phyloP scores from a whole-genome alignment of 2,329 filamentous ascomycete species.

The Helotiales sp. region DNA sequence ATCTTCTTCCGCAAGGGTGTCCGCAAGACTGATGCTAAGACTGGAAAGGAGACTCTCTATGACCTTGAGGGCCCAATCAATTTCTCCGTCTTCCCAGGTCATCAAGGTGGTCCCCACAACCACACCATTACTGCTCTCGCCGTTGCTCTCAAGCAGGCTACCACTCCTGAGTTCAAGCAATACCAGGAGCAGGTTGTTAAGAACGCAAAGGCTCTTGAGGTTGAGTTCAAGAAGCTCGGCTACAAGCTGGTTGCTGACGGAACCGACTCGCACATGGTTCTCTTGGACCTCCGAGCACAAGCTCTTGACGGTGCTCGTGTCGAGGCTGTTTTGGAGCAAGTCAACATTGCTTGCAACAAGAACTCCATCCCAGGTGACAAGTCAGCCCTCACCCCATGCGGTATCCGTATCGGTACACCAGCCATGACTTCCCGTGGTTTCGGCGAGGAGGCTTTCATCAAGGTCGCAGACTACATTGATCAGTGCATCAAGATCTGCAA shows the following conservation, averaged over 20 bases:
- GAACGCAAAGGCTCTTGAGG: conserved; percentile 91
- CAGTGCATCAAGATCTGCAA: conserved; percentile 87
- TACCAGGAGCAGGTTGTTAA: conserved; percentile 93
- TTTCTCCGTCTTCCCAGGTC: conserved; percentile 97
- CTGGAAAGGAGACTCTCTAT: conserved; percentile 86
- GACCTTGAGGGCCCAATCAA: conserved; percentile 97
- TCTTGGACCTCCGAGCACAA: conserved; percentile 89
- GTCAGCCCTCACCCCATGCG: conserved; percentile 90
- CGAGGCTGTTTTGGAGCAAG: conserved; percentile 94
- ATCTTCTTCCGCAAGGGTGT: conserved; percentile 99
- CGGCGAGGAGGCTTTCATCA: conserved; percentile 88
- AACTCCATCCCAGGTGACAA: conserved; percentile 98
- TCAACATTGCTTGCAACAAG: conserved; percentile 99
- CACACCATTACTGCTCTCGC: conserved; percentile 98
- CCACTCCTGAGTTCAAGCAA: conserved; percentile 85
- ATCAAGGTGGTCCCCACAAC: conserved; percentile 98
- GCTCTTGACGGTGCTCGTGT: conserved; percentile 91
- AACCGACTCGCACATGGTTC: conserved; percentile 97
- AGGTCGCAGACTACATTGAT: conserved; percentile 89
- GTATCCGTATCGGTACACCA: conserved; percentile 94
- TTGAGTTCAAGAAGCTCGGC: conserved; percentile 81
- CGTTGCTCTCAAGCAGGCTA: conserved; percentile 93
- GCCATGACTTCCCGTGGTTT: conserved; percentile 98
- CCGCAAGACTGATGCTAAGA: conserved; percentile 86
- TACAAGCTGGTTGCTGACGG: conserved; percentile 96